Evolutionary conservation across 2,329 filamentous ascomycete species (phyloP).

Genomic region (Curvularia lunata): DNA sequence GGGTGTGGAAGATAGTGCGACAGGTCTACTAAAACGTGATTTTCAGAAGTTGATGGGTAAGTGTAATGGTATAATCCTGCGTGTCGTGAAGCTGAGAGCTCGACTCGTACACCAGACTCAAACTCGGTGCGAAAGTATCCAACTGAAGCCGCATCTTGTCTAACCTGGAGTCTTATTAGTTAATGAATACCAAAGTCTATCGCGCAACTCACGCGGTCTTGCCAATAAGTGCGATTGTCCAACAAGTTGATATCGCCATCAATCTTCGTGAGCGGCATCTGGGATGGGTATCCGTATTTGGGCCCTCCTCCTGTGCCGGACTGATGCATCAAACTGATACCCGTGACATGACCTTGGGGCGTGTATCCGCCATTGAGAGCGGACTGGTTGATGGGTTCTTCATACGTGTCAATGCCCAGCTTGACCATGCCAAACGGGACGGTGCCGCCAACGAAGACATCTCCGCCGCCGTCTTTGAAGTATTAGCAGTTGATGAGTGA

Average conservation of each 20-base stretch:
- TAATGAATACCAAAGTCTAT: background rate
- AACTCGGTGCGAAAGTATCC: conserved; percentile 48
- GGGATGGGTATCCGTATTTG: conserved; percentile 51
- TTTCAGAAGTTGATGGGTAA: conserved; percentile 46
- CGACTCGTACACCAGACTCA: conserved; percentile 44
- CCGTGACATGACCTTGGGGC: conserved; percentile 49
- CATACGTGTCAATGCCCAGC: conserved; percentile 50
- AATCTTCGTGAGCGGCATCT: conserved; percentile 51
- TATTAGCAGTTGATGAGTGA: background rate
- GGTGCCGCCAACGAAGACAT: conserved; percentile 49
- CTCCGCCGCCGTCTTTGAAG: conserved; percentile 47
- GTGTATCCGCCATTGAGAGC: conserved; percentile 52
- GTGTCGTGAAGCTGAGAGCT: conserved; percentile 48
- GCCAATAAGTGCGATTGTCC: conserved; percentile 53
- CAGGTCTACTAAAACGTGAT: conserved; percentile 56
- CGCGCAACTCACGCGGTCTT: conserved; percentile 38
- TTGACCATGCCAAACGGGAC: conserved; percentile 53
- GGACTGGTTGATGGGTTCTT: conserved; percentile 44
- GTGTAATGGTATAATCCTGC: conserved; percentile 49
- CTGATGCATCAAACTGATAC: conserved; percentile 50
- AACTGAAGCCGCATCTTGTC: conserved; percentile 43
- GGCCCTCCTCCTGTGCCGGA: conserved; percentile 47
- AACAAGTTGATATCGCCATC: conserved; percentile 51
- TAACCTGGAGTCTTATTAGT: conserved; percentile 23
- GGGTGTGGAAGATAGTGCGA: conserved; percentile 53